Conservation (phyloP, 306 rosid genomes). For the Cucurbita pepo region DNA sequence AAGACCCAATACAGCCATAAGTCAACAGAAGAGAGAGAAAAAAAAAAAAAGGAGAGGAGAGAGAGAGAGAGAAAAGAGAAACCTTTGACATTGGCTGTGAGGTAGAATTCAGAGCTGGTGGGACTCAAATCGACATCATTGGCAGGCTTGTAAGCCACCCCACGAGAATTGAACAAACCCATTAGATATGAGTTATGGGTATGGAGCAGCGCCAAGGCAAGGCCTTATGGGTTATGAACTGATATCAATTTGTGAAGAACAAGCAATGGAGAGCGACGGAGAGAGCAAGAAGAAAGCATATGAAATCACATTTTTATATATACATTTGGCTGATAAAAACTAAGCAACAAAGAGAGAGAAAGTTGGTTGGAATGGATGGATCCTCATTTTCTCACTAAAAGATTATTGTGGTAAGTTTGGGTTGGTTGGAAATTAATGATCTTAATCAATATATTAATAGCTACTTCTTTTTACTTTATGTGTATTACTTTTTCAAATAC, state of each 20-base stretch:
- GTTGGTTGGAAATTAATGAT: conserved; percentile 4
- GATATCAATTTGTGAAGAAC: not conserved
- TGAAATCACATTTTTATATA: not conserved
- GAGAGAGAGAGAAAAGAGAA: not conserved
- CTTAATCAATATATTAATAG: not conserved
- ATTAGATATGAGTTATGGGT: not conserved
- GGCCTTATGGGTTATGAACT: not conserved
- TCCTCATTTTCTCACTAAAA: not conserved
- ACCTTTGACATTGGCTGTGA: conserved; percentile 83
- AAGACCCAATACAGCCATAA: not conserved
- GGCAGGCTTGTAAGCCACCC: conserved; percentile 35
- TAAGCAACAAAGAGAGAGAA: not conserved
- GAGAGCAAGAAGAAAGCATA: not conserved
- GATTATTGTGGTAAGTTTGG: not conserved
- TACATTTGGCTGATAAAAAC: not conserved
- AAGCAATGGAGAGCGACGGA: not conserved
- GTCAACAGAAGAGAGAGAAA: not conserved
- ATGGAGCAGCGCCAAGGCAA: not conserved
- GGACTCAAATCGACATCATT: conserved; percentile 48
- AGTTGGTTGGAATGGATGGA: not conserved
- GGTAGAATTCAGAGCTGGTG: conserved; percentile 46
- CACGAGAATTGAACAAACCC: conserved; percentile 14
- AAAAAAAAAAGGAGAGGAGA: not conserved
- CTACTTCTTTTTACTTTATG: not conserved
- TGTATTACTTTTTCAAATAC: too few species aligned